Base-by-base conservation (phyloP, 2,329 filamentous ascomycete species). In the Microsporum audouinii region DNA sequence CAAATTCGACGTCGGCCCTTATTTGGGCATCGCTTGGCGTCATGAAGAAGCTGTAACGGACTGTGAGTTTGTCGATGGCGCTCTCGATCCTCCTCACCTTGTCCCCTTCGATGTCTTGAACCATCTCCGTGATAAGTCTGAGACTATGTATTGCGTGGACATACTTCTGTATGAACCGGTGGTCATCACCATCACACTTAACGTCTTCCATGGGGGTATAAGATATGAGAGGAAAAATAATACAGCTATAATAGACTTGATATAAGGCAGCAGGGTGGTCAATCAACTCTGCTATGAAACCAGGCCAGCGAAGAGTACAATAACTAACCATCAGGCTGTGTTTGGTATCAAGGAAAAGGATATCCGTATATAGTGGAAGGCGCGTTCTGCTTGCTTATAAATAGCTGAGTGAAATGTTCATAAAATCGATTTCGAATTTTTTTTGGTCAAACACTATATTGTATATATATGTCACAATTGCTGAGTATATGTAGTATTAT, bases 371-470 rank as follows among this genome's bases (percentile, higher is more conserved):
- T 43, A 43, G n/a, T 43, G 39, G 39, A 43, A 43, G 39, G 39
- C 14, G 14, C 17, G 17, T 23, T 23, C 39, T 23, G 39, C n/a
- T n/a, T 5, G 39, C 17, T 43, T 23, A 23, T 23, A 23, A 23
- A 23, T 23, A 23, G 10, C 43, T 27, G 45, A 31, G 39, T 6
- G 17, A 43, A n/a, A 5, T 27, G 8, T 14, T 51, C 10, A 51
- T 51, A 51, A 51, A 51, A 12, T 51, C 23, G 10, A 12, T 51
- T 51, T 51, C 45, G 17, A 51, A 51, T 33, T 51, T 51, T 49
- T 49, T 51, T 51, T 51, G 5, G 39, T 43, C 39, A 43, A 51
- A 51, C 45, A 51, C 45, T 51, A 51, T 29, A 51, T 51, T 51
- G 12, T 36, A 55, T 34, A 36, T 55, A n/a, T 34, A 55, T 36